Percentiles rank a stretch among this genome's conserved stretches.
phyloP scores from a whole-genome alignment of 148 eudicot genomes.

The Drosera capensis region DNA sequence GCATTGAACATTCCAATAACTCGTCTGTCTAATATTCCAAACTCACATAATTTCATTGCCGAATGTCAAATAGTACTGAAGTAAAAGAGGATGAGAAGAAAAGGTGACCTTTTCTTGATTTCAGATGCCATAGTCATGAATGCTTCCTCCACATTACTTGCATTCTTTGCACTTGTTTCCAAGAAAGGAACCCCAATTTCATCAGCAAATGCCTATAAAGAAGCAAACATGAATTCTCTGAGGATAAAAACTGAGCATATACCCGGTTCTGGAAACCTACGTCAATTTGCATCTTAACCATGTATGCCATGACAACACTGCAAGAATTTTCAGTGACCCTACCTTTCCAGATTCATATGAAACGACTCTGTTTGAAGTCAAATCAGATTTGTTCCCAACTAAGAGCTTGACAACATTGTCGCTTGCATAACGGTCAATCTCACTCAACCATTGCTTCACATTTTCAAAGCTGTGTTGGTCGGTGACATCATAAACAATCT shows the following conservation, averaged over 20 bases:
- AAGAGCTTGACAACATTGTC: slow-evolving; percentile 34
- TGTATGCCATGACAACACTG: background rate
- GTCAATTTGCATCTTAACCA: too few relatives aligned
- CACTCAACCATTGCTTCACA: slow-evolving; percentile 35
- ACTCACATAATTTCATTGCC: too few relatives aligned
- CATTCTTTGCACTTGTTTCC: slow-evolving; percentile 34
- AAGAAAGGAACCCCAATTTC: slow-evolving; percentile 33
- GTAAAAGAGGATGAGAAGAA: too few relatives aligned
- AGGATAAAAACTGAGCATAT: background rate
- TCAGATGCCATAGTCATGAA: slow-evolving; percentile 40
- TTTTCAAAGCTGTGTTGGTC: slow-evolving; percentile 36
- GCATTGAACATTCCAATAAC: too few relatives aligned
- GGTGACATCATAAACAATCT: slow-evolving; percentile 37
- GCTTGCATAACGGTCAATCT: slow-evolving; percentile 39
- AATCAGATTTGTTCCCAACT: slow-evolving; percentile 33
- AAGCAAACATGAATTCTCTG: background rate
- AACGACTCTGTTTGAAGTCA: slow-evolving; percentile 23
- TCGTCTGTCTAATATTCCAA: too few relatives aligned
- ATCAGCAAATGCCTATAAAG: slow-evolving; percentile 29
- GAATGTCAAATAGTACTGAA: background rate
- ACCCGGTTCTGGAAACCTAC: too few relatives aligned
- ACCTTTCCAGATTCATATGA: slow-evolving; percentile 28
- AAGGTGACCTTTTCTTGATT: slow-evolving; percentile 25
- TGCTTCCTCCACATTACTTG: slow-evolving; percentile 34
- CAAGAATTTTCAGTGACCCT: background rate